Conservation (phyloP, 2,329 filamentous ascomycete genomes). For the Westerdykella ornata region DNA sequence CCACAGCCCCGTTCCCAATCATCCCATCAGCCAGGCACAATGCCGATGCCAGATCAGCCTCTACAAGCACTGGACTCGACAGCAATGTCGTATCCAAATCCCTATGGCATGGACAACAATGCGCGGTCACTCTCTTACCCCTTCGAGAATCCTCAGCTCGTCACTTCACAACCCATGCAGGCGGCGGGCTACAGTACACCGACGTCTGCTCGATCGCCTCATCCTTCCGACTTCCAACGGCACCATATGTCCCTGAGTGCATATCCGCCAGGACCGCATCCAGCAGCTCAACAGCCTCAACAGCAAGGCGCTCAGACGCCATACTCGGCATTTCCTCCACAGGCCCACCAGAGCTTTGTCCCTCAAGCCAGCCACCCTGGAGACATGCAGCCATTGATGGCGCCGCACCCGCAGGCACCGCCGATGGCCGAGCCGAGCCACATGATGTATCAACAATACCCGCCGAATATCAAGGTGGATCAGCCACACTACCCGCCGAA, state of each 20-base stretch:
- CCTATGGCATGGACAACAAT: conserved; percentile 36
- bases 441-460: conserved; percentile 37
- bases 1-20: conserved; percentile 11
- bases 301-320: conserved; percentile 23
- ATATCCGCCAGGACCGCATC: conserved; percentile 19
- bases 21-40: conserved; percentile 26
- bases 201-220: conserved; percentile 33
- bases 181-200: conserved; percentile 35
- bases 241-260: conserved; percentile 33
- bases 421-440: conserved; percentile 34
- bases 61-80: conserved; percentile 26
- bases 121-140: conserved; percentile 37
- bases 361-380: conserved; percentile 30
- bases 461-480: conserved; percentile 38
- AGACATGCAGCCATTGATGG: conserved; percentile 35
- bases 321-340: conserved; percentile 24
- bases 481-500: conserved; percentile 8
- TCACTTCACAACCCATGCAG: conserved; percentile 33
- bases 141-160: conserved; percentile 32
- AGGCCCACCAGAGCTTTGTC: conserved; percentile 28
- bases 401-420: conserved; percentile 27
- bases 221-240: conserved; percentile 33
- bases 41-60: conserved; percentile 29
- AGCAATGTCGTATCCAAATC: conserved; percentile 29
- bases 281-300: conserved; percentile 15